These are phyloP conservation scores for Venturia carpophila DNA, from an alignment of 2,329 filamentous ascomycete species.

Conservation along the genomic window DNA sequence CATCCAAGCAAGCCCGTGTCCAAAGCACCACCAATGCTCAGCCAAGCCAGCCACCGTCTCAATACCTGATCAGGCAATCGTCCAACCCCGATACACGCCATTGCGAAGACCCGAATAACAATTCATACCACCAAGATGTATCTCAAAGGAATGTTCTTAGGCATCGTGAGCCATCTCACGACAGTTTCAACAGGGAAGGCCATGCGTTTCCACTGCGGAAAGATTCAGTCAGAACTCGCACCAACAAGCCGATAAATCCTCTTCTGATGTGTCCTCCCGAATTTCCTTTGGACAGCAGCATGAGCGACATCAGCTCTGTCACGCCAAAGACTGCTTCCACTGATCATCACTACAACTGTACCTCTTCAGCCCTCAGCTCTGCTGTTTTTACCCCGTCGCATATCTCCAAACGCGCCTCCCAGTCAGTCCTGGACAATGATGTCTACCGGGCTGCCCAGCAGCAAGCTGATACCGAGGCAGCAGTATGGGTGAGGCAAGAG, in stretches of 20 bases:
- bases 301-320: constrained; percentile 29
- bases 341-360: constrained; percentile 30
- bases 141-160: not conserved
- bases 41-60: not conserved
- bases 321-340: constrained; percentile 37
- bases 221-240: not conserved
- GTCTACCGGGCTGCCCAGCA: constrained; percentile 26
- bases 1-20: constrained; percentile 16
- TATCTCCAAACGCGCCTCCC: constrained; percentile 35
- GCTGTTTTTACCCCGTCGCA: constrained; percentile 34
- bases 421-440: constrained; percentile 21
- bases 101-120: not conserved
- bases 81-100: constrained; percentile 20
- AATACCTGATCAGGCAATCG: constrained; percentile 12
- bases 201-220: not conserved
- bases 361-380: constrained; percentile 37
- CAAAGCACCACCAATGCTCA: not conserved
- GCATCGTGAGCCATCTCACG: not conserved
- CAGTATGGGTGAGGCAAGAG: constrained; percentile 39
- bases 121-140: not conserved
- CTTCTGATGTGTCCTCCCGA: constrained; percentile 6
- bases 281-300: constrained; percentile 2
- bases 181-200: not conserved
- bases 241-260: not conserved
- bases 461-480: constrained; percentile 32